Percentiles rank a stretch among this genome's conserved stretches.
These are phyloP conservation scores for Rubia tinctorum DNA, from an alignment of 305 asterid species.

Conservation along the genomic window DNA sequence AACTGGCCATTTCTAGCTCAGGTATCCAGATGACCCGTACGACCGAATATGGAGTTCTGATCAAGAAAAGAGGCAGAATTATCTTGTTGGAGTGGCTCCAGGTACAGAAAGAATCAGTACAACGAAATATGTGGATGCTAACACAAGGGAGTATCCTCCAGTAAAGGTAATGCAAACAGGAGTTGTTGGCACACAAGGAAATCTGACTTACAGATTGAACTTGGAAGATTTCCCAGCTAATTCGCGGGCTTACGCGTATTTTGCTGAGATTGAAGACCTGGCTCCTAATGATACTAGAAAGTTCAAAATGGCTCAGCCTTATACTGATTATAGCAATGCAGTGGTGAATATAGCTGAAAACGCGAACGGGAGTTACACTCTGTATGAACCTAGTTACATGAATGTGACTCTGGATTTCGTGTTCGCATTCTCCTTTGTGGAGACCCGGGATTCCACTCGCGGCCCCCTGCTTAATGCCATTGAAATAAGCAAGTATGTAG, in stretches of 20 bases:
- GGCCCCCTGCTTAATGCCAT: slow-evolving; percentile 88
- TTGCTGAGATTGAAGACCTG: slow-evolving; percentile 86
- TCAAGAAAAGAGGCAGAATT: slow-evolving; percentile 69
- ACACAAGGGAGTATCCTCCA: slow-evolving; percentile 95
- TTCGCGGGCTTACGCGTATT: slow-evolving; percentile 90
- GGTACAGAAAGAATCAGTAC: slow-evolving; percentile 89
- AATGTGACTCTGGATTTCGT: slow-evolving; percentile 77
- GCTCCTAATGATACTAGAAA: slow-evolving; percentile 64
- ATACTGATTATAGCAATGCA: slow-evolving; percentile 84
- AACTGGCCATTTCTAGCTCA: slow-evolving; percentile 19
- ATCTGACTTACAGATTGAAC: slow-evolving; percentile 69
- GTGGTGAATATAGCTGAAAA: slow-evolving; percentile 95
- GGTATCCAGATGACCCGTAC: slow-evolving; percentile 96
- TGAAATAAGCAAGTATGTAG: slow-evolving; percentile 79
- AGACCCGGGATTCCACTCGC: slow-evolving; percentile 69
- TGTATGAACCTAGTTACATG: slow-evolving; percentile 97
- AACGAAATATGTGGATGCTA: slow-evolving; percentile 43
- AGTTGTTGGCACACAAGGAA: slow-evolving; percentile 77
- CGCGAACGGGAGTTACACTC: slow-evolving; percentile 85
- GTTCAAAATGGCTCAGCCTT: slow-evolving; percentile 82
- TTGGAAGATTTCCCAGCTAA: slow-evolving; percentile 94
- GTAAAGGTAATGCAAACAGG: slow-evolving; percentile 96
- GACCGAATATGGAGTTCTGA: slow-evolving; percentile 98
- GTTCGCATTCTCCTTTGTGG: slow-evolving; percentile 68
- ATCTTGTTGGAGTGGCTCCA: slow-evolving; percentile 84